Evolutionary conservation across 208 protist genomes (phyloP), one percentile per base, ranked within the genome.

Genomic region (Leishmania guyanensis): DNA sequence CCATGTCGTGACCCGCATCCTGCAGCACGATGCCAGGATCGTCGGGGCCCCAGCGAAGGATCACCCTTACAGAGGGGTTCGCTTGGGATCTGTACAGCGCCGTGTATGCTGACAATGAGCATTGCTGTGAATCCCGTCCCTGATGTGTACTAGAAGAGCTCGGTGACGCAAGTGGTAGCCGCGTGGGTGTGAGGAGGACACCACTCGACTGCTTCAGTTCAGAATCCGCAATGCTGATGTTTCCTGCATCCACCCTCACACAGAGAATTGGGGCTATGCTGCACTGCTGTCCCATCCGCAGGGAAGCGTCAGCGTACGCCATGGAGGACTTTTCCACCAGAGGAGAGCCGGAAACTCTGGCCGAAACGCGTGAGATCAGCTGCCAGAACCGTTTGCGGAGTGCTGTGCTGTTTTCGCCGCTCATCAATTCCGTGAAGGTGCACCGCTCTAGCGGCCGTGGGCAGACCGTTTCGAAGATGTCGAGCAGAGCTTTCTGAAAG

Each of bases 41-140:
- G 3, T 80, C 76, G 53, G 2, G n/a, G 51, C 81, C 69, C 81
- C 81, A 84, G n/a, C 81, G 81, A 6, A 65, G 81, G 14, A 48
- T 78, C 36, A 29, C 9, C 0, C 5, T 22, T 2, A 29, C 8
- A 20, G 48, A 39, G 1, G 36, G 3, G 16, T 54, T 22, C 16
- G 10, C 10, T 26, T 4, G 1, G 36, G 9, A 29, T 51, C 26
- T 33, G 10, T 39, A 5, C 6, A 33, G 53, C 4, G 51, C 8
- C 17, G 20, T 46, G 39, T 48, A 36, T 22, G 36, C 10, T 48
- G 60, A 54, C 46, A 29, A 53, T 29, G 33, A n/a, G 0, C 73
- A 71, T 6, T 29, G 62, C 62, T 5, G 33, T 53, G 62, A 65
- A 0, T 12, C 43, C 36, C 20, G 53, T 10, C 17, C 29, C 65